Conservation (phyloP, 2,329 filamentous ascomycete species). For the Aspergillus transmontanensis region DNA sequence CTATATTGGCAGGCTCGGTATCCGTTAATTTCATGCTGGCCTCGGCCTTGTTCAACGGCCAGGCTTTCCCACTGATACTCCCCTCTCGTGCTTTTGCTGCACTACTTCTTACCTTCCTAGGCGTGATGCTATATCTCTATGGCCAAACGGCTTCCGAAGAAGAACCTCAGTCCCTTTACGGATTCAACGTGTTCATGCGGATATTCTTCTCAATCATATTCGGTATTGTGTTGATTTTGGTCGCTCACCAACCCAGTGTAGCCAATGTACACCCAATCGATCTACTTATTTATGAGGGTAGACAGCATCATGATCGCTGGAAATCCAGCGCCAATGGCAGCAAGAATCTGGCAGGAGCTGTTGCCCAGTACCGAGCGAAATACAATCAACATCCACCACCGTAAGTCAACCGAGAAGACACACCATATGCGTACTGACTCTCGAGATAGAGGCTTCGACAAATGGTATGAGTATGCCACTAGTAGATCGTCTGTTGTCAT, state of each 20-base stretch:
- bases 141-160: conserved; percentile 30
- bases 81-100: conserved; percentile 30
- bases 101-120: conserved; percentile 34
- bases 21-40: conserved; percentile 36
- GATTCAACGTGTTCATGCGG: conserved; percentile 36
- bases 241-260: conserved; percentile 42
- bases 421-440: conserved; percentile 11
- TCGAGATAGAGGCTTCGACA: conserved; percentile 53
- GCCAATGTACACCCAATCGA: conserved; percentile 58
- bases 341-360: conserved; percentile 52
- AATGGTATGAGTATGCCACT: conserved; percentile 61
- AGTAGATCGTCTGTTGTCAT: conserved; percentile 56
- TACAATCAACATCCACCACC: conserved; percentile 60
- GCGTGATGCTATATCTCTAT: conserved; percentile 31
- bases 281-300: conserved; percentile 54
- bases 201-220: conserved; percentile 45
- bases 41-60: conserved; percentile 34
- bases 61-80: conserved; percentile 37
- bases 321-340: conserved; percentile 51
- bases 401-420: conserved; percentile 27
- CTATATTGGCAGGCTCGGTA: conserved; percentile 41
- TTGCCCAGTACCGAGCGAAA: conserved; percentile 53
- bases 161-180: conserved; percentile 31
- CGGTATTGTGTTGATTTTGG: conserved; percentile 44
- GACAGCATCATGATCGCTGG: conserved; percentile 53